Conservation (phyloP, 164 flowering plant species). For the Akebia trifoliata region DNA sequence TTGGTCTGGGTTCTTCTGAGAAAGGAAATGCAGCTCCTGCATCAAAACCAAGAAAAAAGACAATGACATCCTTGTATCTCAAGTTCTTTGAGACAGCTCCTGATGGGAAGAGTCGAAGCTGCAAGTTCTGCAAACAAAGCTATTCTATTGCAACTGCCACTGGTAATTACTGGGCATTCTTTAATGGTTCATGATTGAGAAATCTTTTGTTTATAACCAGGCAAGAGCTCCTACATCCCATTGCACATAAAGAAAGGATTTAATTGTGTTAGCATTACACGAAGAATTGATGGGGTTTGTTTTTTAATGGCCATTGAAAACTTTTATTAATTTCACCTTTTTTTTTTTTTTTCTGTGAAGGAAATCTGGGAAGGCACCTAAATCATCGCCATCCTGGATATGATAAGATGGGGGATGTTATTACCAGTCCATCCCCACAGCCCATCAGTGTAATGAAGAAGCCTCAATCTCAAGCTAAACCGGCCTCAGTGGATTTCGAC, state of each 20-base stretch:
- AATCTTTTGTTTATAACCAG: background rate
- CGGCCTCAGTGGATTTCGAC: conserved; percentile 57
- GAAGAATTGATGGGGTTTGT: background rate
- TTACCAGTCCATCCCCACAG: conserved; percentile 34
- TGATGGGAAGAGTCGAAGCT: conserved; percentile 85
- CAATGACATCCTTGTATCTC: conserved; percentile 91
- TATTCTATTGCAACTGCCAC: conserved; percentile 98
- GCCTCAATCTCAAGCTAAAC: conserved; percentile 50
- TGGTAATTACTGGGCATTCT: conserved; percentile 39
- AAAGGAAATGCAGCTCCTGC: conserved; percentile 43
- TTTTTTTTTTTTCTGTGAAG: conserved; percentile 32
- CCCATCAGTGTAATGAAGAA: conserved; percentile 39
- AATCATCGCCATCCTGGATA: conserved; percentile 93
- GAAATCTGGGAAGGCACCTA: conserved; percentile 95
- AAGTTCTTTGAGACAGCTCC: conserved; percentile 85
- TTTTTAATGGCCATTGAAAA: background rate
- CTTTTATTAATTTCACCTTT: background rate
- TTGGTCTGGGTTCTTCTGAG: conserved; percentile 65
- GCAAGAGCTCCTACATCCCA: background rate
- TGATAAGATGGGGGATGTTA: conserved; percentile 48
- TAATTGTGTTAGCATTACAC: too few relatives aligned
- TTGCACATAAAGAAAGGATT: too few relatives aligned
- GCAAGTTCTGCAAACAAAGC: conserved; percentile 93
- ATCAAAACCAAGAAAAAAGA: conserved; percentile 77
- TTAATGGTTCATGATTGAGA: background rate